Evolutionary conservation across 2,329 filamentous ascomycete genomes (phyloP), one percentile per base, ranked within the genome.

Genomic region (Ophiostoma sp.): DNA sequence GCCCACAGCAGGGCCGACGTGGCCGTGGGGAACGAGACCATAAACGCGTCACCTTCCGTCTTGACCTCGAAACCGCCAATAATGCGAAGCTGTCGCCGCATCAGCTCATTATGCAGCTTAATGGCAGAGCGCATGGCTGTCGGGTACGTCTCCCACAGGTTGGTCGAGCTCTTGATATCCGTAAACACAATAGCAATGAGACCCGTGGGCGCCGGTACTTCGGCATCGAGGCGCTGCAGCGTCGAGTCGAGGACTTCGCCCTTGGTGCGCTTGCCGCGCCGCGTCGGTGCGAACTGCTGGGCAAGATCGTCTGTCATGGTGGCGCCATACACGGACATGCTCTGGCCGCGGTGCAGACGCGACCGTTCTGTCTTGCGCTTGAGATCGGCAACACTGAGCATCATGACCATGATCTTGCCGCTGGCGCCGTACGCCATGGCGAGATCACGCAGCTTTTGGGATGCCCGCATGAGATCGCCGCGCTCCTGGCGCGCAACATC

Each of bases 61-160:
- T 99, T 99, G 79, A 99, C 95, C 81, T 99, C 95, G 77, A 97
- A 99, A 0, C 95, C 95, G 77, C 95, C 95, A 75, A 97, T 96
- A 73, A 94, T 90, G 68, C 95, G 89, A 75, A 99, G 83, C 78
- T 98, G 94, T 70, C 95, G 87, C 74, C 95, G 90, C 90, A 99
- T 96, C 65, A 97, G 88, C 76, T 97, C 93, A 79, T 99, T 99
- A 84, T 99, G 95, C 75, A 97, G 89, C 79, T 94, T 96, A 80
- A 99, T 99, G 23, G 94, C 94, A 17, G 94, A 94, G 76, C 94
- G 88, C 95, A 99, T 99, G 27, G 95, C 94, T 72, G 91, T 91
- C 0, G 94, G 93, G 77, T 94, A 96, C 69, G 93, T 93, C 80
- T 99, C 95, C 95, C 95, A 99, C 7, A 99, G 83, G 54, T 92